A percentile compares a stretch with the other conserved stretches of the same genome.
phyloP scores from a whole-genome alignment of 2,329 filamentous ascomycete species.

The Ophiostoma himal-ulmi region DNA sequence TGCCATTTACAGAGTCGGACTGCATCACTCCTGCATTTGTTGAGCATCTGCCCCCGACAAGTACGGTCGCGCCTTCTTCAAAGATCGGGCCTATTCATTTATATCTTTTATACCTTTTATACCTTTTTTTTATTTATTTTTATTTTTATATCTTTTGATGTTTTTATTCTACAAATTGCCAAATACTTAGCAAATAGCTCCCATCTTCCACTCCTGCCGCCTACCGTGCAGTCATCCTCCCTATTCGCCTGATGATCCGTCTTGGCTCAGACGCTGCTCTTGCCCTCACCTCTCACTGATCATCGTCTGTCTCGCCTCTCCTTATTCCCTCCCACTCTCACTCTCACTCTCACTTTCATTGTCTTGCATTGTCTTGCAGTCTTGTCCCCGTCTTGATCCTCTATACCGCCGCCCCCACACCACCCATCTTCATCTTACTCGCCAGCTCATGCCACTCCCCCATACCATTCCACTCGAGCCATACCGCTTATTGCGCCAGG shows the following conservation, averaged over 20 bases:
- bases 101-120: neutral
- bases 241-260: conserved; percentile 3
- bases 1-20: conserved; percentile 3
- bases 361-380: too few relatives aligned
- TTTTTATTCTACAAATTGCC: neutral
- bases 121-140: too few relatives aligned
- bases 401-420: neutral
- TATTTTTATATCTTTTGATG: neutral
- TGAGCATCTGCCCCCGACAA: neutral
- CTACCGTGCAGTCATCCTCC: neutral
- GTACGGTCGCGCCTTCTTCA: neutral
- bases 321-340: neutral
- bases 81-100: neutral
- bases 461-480: conserved; percentile 2
- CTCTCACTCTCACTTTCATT: neutral
- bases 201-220: neutral
- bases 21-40: conserved; percentile 9
- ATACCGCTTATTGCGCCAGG: neutral
- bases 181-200: neutral
- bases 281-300: conserved; percentile 3
- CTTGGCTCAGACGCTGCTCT: conserved; percentile 7
- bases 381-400: neutral
- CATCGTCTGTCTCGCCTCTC: neutral
- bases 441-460: conserved; percentile 6
- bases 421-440: conserved; percentile 1